A percentile compares a stretch with the other conserved stretches of the same genome.
Conservation (phyloP, 768 basidiomycete species). For the Rhizopogon roseolus region DNA sequence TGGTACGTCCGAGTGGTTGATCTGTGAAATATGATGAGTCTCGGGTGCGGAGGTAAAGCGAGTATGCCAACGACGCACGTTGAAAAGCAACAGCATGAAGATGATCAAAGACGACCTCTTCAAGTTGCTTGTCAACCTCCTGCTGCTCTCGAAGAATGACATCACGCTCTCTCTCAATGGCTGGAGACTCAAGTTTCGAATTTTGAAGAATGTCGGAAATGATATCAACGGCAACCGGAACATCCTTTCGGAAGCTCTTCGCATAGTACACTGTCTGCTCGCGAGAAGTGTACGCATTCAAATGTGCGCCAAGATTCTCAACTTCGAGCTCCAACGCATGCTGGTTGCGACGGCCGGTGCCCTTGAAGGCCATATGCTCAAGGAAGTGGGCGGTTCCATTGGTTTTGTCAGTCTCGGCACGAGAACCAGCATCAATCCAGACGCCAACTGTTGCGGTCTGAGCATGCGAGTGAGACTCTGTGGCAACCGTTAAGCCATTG, state of each 20-base stretch:
- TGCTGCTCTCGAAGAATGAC: constrained; percentile 97
- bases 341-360: constrained; percentile 84
- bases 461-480: constrained; percentile 83
- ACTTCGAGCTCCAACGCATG: constrained; percentile 93
- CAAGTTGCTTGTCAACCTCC: constrained; percentile 97
- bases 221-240: constrained; percentile 87
- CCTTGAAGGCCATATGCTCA: constrained; percentile 98
- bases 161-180: constrained; percentile 93
- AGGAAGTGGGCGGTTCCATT: constrained; percentile 98
- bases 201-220: constrained; percentile 98
- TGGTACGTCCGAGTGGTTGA: constrained; percentile 94
- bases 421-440: constrained; percentile 98
- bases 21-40: constrained; percentile 37
- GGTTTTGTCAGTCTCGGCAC: constrained; percentile 92
- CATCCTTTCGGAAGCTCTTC: constrained; percentile 96
- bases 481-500: constrained; percentile 94
- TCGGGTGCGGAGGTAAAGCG: constrained; percentile 3
- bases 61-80: constrained; percentile 44
- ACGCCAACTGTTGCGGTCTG: constrained; percentile 99
- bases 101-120: constrained; percentile 99
- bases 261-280: constrained; percentile 99
- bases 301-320: constrained; percentile 94
- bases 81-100: constrained; percentile 96
- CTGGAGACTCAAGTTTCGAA: constrained; percentile 82
- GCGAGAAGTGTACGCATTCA: constrained; percentile 97